Evolutionary conservation across 306 rosid species (phyloP), one percentile per base, ranked within the genome.

Genomic region (Pterocarpus santalinus): DNA sequence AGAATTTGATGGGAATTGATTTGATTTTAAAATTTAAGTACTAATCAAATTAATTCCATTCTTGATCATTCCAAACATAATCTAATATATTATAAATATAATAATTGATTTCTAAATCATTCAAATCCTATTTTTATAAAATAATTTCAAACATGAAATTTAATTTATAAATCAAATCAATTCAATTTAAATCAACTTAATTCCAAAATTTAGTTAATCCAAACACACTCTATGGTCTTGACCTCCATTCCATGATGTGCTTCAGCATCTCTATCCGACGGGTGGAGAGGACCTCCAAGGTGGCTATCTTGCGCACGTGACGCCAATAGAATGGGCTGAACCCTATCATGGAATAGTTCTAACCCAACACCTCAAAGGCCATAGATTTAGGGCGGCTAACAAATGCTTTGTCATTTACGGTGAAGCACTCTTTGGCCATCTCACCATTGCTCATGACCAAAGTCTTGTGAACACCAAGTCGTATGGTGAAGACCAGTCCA

Each of bases 261-360:
- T 30, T 35, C 2, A 80, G 79, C 38, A 36, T 41, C 47, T 76
- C 82, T 1, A 22, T 22, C 28, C 1, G 28, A 22, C 28, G 0
- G 28, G 28, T 22, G 28, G 28, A 22, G 28, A 22, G 28, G 28
- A 22, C 28, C 28, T 22, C 1, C 28, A 22, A 22, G 28, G 28
- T 22, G 28, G 28, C 28, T 22, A 22, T 22, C 28, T 22, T 22
- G 28, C 28, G 28, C 28, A 22, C 28, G 28, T 22, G 28, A 22
- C 88, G 85, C 88, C 88, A 85, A 2, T 80, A 71, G 3, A 60
- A 9, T 2, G 68, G 82, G 7, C 61, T 49, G 34, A 44, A 32
- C 0, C 53, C 85, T 2, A 85, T 15, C 82, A 57, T 57, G 34
- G 64, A 8, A 57, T 6, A 57, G 33, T 57, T 22, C 2, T 2